Base-by-base conservation (phyloP, 371 early-diverging fungal genomes). In the Mortierella sp. region DNA sequence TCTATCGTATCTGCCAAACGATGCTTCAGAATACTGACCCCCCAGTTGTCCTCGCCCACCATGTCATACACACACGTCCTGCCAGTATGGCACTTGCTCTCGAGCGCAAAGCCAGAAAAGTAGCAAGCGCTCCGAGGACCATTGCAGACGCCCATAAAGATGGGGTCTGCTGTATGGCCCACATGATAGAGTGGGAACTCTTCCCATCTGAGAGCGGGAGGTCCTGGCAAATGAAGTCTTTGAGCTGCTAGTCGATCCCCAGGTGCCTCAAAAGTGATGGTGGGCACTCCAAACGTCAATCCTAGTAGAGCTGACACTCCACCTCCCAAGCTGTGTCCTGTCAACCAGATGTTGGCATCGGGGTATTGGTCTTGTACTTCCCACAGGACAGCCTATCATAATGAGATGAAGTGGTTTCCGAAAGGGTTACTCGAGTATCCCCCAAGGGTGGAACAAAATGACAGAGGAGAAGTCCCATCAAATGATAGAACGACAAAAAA, bases 241-340 rank as follows among this genome's bases (percentile, higher is more conserved):
- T 71, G 53, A 8, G 98, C 92, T 24, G 93, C 93, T 50, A 93
- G 67, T 21, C 81, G 80, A 60, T 98, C 98, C 6, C 96, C 98
- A 2, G 97, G 96, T 1, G 88, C 83, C 79, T 98, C 93, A 78
- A 91, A 96, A 0, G 94, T 91, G 12, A 98, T 89, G 0, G 89
- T 91, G 0, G 99, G 97, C 7, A 95, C 73, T 21, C 92, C 91
- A 79, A 90, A 93, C 6, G 97, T 94, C 41, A 94, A 82, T 0
- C 94, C 97, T 1, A 96, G 79, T 19, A 98, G 79, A 8, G 90
- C 74, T 0, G 94, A 91, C 12, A 98, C 55, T 0, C 94, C 89
- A 2, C 98, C 96, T 42, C 99, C 99, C 2, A 98, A 87, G 9
- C 95, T 94, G 78, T 98, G 99, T 19, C 99, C 99, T 5, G 96